Base-by-base conservation (phyloP, 2,329 filamentous ascomycete species). In the Pestalotiopsis sp. region DNA sequence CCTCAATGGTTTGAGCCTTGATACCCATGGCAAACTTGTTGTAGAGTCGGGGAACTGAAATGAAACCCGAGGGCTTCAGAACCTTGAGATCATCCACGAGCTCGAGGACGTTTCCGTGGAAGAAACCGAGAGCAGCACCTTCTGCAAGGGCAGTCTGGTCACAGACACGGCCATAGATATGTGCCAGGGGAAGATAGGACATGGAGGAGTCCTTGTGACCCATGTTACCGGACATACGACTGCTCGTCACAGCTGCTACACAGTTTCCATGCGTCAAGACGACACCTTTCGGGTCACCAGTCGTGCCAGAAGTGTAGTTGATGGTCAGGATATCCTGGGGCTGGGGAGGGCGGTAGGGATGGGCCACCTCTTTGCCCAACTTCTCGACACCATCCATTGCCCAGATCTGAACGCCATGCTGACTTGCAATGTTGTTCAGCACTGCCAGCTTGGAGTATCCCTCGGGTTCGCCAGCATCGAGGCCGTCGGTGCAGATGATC, bases 11-110 rank as follows among this genome's bases (percentile, higher is more conserved):
- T 27, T 91, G 88, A 2, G 91, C 87, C 74, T 92, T 92, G 75
- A 99, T 92, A 38, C 91, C 94, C 68, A 90, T 90, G 73, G 92
- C 93, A 80, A 98, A 97, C 65, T 94, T 90, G 81, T 97, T 98
- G 85, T 90, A 98, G 12, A 99, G 87, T 71, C 96, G 90, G 0
- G 96, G 96, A 1, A 99, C 96, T 17, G 94, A 97, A 74, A 92
- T 90, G 80, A 99, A 94, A 12, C 87, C 87, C 13, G 92, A 96
- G 0, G 96, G 96, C 69, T 90, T 89, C 68, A 99, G 85, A 52
- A 94, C 80, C 84, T 98, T 97, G 82, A 99, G 82, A 77, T 99
- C 96, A 69, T 99, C 96, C 0, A 97, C 90, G 20, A 99, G 84
- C 72, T 93, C 92, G 13, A 92, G 78, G 71, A 98, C 91, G 77